These are phyloP conservation scores for Luffa aegyptiaca DNA, from an alignment of 306 rosid genomes.

Conservation along the genomic window DNA sequence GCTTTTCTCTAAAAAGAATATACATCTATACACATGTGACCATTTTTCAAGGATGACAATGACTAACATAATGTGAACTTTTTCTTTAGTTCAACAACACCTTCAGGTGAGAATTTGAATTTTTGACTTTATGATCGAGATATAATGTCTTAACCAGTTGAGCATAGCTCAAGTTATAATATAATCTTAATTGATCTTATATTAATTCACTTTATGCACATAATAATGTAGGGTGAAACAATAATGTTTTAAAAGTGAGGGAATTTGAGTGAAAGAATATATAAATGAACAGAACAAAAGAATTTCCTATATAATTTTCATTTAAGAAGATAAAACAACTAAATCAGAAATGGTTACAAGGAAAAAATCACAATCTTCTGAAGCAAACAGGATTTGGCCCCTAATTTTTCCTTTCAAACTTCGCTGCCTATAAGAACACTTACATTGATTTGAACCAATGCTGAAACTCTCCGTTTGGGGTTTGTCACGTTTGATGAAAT, in stretches of 20 bases:
- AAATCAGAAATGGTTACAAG: not conserved
- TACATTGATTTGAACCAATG: constrained; percentile 47
- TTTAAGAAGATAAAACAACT: not conserved
- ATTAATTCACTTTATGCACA: not conserved
- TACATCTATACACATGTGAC: not conserved
- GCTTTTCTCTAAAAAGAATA: not conserved
- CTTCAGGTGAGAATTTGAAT: no score
- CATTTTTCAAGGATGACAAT: not conserved
- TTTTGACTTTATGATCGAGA: no score
- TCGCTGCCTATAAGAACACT: constrained; percentile 13
- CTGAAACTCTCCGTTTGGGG: constrained; percentile 47
- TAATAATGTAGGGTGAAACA: not conserved
- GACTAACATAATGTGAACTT: no score
- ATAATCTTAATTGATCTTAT: not conserved
- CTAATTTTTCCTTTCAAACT: not conserved
- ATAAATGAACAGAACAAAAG: not conserved
- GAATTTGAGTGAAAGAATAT: not conserved
- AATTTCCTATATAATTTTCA: not conserved
- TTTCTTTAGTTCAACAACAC: no score
- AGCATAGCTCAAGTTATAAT: no score
- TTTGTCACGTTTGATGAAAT: constrained; percentile 37
- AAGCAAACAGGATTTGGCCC: not conserved
- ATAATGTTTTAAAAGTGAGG: not conserved
- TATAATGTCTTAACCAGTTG: no score
- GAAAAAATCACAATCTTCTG: not conserved